These are phyloP conservation scores for Psilocybe tampanensis DNA, from an alignment of 768 basidiomycete species.

Conservation along the genomic window DNA sequence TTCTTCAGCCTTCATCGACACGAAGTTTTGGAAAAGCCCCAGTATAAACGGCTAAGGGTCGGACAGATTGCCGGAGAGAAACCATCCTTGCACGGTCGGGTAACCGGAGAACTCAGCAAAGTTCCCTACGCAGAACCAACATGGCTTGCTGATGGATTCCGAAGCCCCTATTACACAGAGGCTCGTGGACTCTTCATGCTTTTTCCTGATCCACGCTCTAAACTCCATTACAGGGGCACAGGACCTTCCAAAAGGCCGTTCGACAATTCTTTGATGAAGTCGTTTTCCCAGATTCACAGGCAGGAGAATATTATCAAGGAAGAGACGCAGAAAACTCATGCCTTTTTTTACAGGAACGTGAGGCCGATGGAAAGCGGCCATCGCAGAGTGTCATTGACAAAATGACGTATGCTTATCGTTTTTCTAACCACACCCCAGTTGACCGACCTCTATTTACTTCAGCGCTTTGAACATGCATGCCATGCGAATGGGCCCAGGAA, in stretches of 20 bases:
- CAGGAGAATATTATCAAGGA: constrained; percentile 4
- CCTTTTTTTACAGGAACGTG: constrained; percentile 40
- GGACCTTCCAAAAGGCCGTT: constrained; percentile 57
- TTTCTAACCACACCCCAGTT: neutral
- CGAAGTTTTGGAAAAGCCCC: constrained; percentile 77
- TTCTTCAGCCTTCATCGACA: constrained; percentile 90
- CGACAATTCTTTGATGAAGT: constrained; percentile 75
- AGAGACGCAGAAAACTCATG: neutral
- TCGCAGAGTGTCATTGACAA: constrained; percentile 77
- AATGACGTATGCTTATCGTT: constrained; percentile 76
- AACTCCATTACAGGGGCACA: constrained; percentile 56
- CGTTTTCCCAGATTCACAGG: constrained; percentile 50
- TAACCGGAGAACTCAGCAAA: constrained; percentile 61
- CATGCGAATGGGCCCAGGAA: constrained; percentile 94
- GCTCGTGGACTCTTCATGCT: constrained; percentile 35
- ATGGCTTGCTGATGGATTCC: constrained; percentile 72
- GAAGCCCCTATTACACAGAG: constrained; percentile 75
- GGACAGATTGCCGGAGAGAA: constrained; percentile 69
- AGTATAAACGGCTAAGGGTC: constrained; percentile 73
- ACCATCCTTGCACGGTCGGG: constrained; percentile 49
- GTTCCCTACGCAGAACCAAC: constrained; percentile 92
- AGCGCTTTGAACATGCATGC: constrained; percentile 77
- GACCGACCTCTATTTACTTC: neutral
- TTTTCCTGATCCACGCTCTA: neutral
- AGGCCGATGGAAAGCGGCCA: constrained; percentile 87